These are phyloP conservation scores for Cordyceps cicadae DNA, from an alignment of 2,329 filamentous ascomycete species.

Conservation along the genomic window DNA sequence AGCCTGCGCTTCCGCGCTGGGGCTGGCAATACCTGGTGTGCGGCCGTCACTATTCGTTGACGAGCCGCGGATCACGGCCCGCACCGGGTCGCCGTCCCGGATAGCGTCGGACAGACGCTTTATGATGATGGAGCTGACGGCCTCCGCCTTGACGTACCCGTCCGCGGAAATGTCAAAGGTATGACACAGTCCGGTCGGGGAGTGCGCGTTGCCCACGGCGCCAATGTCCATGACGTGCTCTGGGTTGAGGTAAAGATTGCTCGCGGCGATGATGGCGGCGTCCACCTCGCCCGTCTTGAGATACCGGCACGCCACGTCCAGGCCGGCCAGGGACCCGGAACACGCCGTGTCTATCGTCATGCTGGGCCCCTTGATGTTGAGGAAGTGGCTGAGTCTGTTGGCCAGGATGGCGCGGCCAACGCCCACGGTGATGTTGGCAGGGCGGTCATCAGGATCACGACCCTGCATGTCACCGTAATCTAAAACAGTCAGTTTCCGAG, in stretches of 20 bases:
- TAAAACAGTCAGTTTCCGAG: not conserved
- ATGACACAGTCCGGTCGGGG: constrained; percentile 20
- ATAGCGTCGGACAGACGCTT: constrained; percentile 37
- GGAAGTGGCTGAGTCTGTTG: constrained; percentile 39
- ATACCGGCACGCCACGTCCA: constrained; percentile 32
- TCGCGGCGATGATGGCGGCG: constrained; percentile 30
- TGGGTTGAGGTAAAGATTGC: constrained; percentile 34
- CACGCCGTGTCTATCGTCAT: constrained; percentile 47
- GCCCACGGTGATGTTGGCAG: constrained; percentile 38
- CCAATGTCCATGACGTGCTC: constrained; percentile 35
- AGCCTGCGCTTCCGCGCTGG: not conserved
- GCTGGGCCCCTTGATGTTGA: constrained; percentile 39
- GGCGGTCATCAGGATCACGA: constrained; percentile 34
- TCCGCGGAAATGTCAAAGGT: constrained; percentile 29
- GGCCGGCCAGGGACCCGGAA: constrained; percentile 35
- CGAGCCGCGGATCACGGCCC: not conserved
- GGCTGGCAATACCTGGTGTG: constrained; percentile 6
- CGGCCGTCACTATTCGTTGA: not conserved
- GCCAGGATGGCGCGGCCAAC: constrained; percentile 39
- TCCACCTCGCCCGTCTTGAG: constrained; percentile 13
- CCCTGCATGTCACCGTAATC: constrained; percentile 20
- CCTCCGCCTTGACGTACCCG: constrained; percentile 40
- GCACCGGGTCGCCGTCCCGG: constrained; percentile 9
- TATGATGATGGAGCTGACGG: constrained; percentile 32
- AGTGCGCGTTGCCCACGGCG: constrained; percentile 30